Evolutionary conservation across 2,329 filamentous ascomycete species (phyloP).

Genomic region (Botrytis sinoallii): DNA sequence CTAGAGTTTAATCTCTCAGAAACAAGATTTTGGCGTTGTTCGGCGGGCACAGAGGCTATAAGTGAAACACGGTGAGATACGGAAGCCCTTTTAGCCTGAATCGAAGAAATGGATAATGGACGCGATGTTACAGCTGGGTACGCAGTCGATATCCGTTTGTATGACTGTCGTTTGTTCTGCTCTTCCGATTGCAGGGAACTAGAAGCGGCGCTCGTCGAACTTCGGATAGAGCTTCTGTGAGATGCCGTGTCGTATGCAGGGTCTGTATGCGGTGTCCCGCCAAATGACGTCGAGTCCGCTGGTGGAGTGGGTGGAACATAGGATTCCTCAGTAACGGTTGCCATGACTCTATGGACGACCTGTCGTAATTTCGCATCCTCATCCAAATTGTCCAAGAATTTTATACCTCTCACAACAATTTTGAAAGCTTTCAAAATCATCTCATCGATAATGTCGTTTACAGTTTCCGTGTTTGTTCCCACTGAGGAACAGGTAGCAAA

Average conservation of each 20-base stretch:
- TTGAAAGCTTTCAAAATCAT: slow-evolving; percentile 93
- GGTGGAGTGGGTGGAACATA: slow-evolving; percentile 62
- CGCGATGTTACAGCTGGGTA: slow-evolving; percentile 29
- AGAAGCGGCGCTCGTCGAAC: slow-evolving; percentile 34
- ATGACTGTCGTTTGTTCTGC: slow-evolving; percentile 34
- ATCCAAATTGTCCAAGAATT: slow-evolving; percentile 83
- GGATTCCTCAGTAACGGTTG: slow-evolving; percentile 56
- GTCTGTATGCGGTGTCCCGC: slow-evolving; percentile 42
- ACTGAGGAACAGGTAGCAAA: slow-evolving; percentile 46
- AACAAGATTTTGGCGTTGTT: slow-evolving; percentile 68
- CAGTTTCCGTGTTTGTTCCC: slow-evolving; percentile 49
- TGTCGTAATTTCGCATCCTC: slow-evolving; percentile 54
- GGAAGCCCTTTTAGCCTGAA: slow-evolving; percentile 34
- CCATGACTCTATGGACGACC: slow-evolving; percentile 56
- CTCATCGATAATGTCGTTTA: slow-evolving; percentile 81
- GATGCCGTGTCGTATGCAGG: slow-evolving; percentile 40
- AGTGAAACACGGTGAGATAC: slow-evolving; percentile 72
- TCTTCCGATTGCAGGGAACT: slow-evolving; percentile 31
- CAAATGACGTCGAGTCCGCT: slow-evolving; percentile 53
- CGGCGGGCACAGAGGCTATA: slow-evolving; percentile 61
- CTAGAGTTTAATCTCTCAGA: slow-evolving; percentile 76
- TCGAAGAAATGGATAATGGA: slow-evolving; percentile 32
- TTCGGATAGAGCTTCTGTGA: slow-evolving; percentile 35
- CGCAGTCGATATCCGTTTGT: slow-evolving; percentile 33
- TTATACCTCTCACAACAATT: slow-evolving; percentile 85